Conservation (phyloP, 176 grass and related monocot genomes). For the Phyllostachys edulis region DNA sequence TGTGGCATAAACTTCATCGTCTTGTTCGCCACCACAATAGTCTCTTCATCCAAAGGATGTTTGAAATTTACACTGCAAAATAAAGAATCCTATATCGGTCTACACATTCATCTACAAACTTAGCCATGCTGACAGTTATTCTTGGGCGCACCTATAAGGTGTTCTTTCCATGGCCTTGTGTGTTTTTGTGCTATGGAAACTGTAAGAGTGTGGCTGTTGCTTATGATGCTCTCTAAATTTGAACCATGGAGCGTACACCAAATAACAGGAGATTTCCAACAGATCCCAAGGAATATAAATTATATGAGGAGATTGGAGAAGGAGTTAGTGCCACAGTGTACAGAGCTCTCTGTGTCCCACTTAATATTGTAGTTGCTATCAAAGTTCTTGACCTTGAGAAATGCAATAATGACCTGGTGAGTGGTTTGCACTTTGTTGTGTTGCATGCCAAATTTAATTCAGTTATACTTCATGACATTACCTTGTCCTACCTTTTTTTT, state of each 20-base stretch:
- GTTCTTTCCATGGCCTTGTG: constrained; percentile 18
- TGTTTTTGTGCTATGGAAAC: constrained; percentile 24
- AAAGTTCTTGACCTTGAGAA: constrained; percentile 98
- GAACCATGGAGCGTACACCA: constrained; percentile 36
- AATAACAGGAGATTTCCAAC: constrained; percentile 54
- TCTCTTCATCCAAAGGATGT: constrained; percentile 10
- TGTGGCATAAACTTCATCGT: constrained; percentile 1
- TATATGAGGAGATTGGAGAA: constrained; percentile 94
- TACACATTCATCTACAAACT: neutral
- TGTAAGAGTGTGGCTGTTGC: constrained; percentile 13
- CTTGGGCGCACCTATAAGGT: constrained; percentile 35
- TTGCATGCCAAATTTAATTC: neutral
- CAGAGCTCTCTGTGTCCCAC: constrained; percentile 76
- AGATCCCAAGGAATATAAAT: constrained; percentile 79
- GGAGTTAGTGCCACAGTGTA: constrained; percentile 94
- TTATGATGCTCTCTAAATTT: constrained; percentile 40
- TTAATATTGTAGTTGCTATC: constrained; percentile 83
- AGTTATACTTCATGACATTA: constrained; percentile 7
- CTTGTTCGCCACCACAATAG: constrained; percentile 5
- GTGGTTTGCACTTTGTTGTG: constrained; percentile 19
- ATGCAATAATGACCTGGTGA: constrained; percentile 91
- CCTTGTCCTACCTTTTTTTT: neutral
- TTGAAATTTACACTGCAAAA: neutral
- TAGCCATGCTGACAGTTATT: constrained; percentile 29
- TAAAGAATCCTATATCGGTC: constrained; percentile 6